phyloP scores from a whole-genome alignment of 768 basidiomycete genomes.

The Naganishia onofrii region DNA sequence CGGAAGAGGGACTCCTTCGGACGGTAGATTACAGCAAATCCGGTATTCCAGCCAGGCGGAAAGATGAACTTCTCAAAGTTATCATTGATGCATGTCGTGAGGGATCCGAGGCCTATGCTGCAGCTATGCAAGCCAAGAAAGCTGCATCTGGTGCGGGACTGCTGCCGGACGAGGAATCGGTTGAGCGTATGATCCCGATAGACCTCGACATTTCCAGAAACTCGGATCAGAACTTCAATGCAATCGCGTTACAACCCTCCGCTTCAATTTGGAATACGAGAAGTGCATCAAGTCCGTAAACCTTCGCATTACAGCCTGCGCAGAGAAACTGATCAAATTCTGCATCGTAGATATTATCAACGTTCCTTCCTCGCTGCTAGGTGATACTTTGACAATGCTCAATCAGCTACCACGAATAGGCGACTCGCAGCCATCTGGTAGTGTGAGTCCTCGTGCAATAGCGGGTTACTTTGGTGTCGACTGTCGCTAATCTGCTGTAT shows the following conservation, averaged over 20 bases:
- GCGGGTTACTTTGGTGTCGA: not conserved
- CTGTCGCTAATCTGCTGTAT: not conserved
- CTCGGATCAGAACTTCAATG: not conserved
- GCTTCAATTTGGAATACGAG: not conserved
- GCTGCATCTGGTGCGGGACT: conserved; percentile 62
- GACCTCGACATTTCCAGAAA: not conserved
- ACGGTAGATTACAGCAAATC: conserved; percentile 19
- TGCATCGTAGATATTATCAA: not conserved
- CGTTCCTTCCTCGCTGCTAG: not conserved
- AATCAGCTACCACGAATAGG: not conserved
- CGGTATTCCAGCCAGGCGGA: conserved; percentile 14
- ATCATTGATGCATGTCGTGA: conserved; percentile 34
- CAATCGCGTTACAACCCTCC: not conserved
- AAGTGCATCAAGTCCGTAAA: not conserved
- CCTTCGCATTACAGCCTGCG: not conserved
- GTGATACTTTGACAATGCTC: not conserved
- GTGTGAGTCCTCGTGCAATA: not conserved
- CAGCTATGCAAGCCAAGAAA: conserved; percentile 6
- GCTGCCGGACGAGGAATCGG: conserved; percentile 1
- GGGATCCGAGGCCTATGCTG: conserved; percentile 25
- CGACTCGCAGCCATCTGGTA: not conserved
- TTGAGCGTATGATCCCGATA: not conserved
- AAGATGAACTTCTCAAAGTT: conserved; percentile 35
- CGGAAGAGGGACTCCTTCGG: conserved; percentile 14
- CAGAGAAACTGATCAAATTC: not conserved